Conservation (phyloP, 306 rosid species). For the Elaeagnus macrophylla region DNA sequence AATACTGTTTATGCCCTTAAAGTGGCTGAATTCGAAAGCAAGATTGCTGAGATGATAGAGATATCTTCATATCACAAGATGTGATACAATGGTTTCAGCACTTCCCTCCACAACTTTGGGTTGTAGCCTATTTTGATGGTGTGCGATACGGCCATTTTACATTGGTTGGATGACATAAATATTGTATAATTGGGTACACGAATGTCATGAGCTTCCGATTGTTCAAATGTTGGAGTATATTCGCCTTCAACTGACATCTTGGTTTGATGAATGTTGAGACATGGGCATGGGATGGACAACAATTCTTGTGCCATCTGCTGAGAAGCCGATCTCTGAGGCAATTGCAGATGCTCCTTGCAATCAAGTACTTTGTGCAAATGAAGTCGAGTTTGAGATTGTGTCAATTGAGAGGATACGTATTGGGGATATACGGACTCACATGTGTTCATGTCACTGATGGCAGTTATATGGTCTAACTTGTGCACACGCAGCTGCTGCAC, state of each 20-base stretch:
- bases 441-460: conserved; percentile 95
- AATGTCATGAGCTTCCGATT: conserved; percentile 93
- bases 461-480: conserved; percentile 96
- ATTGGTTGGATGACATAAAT: conserved; percentile 85
- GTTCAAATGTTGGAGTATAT: conserved; percentile 97
- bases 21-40: conserved; percentile 80
- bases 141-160: conserved; percentile 89
- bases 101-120: conserved; percentile 95
- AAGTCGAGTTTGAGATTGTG: conserved; percentile 95
- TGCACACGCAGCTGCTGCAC: conserved; percentile 98
- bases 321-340: conserved; percentile 79
- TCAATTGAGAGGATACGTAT: conserved; percentile 93
- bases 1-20: conserved; percentile 98
- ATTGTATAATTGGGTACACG: conserved; percentile 94
- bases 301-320: conserved; percentile 89
- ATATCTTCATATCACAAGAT: conserved; percentile 82
- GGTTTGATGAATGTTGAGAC: conserved; percentile 70
- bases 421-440: conserved; percentile 77
- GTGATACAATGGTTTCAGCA: conserved; percentile 73
- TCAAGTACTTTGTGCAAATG: conserved; percentile 94
- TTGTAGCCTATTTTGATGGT: conserved; percentile 91
- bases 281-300: conserved; percentile 77
- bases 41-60: conserved; percentile 79
- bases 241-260: conserved; percentile 59
- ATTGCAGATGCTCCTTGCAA: conserved; percentile 90